Percentiles rank a stretch among this genome's conserved stretches.
These are phyloP conservation scores for Rhizopogon salebrosus DNA, from an alignment of 768 basidiomycete genomes.

Conservation along the genomic window DNA sequence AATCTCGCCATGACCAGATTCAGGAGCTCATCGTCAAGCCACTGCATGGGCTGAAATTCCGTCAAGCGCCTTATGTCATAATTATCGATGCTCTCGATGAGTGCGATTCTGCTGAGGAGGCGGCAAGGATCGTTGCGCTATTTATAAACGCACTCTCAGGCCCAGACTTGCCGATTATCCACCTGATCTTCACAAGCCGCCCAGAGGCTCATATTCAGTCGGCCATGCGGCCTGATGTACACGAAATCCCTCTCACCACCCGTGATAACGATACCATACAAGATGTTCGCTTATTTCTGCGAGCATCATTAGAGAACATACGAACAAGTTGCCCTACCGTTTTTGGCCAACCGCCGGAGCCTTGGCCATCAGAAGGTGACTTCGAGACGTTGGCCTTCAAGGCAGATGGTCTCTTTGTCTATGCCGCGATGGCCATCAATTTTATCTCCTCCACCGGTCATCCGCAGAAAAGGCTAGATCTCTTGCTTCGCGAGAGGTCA, in stretches of 20 bases:
- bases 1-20: conserved; percentile 4
- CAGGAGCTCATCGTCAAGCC: conserved; percentile 11
- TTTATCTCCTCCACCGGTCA: conserved; percentile 5
- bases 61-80: background rate
- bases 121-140: conserved; percentile 6
- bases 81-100: conserved; percentile 5
- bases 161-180: background rate
- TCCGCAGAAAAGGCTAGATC: background rate
- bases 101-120: conserved; percentile 5
- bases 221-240: conserved; percentile 3
- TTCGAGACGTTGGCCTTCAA: conserved; percentile 7
- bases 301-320: conserved; percentile 8
- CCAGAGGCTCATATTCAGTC: background rate
- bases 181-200: background rate
- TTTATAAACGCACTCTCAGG: conserved; percentile 4
- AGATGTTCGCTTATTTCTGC: conserved; percentile 11
- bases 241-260: background rate
- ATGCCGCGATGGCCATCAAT: conserved; percentile 11
- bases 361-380: conserved; percentile 12
- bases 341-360: background rate
- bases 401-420: conserved; percentile 11
- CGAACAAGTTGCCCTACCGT: background rate
- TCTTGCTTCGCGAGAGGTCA: background rate
- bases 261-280: conserved; percentile 5
- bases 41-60: background rate